Conservation (phyloP, 345 rosid species). For the Heritiera fomes region DNA sequence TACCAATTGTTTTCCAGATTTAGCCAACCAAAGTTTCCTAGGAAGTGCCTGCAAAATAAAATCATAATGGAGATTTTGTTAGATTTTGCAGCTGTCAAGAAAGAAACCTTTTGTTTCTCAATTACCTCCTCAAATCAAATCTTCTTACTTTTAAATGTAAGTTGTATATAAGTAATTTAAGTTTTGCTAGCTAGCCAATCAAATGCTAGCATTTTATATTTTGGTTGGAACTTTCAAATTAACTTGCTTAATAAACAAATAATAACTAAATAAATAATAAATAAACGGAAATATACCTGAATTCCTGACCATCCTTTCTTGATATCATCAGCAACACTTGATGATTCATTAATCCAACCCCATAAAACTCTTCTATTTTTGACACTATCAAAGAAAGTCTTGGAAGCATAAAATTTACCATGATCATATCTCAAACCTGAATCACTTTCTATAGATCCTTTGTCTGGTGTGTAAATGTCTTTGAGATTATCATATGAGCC, state of each 20-base stretch:
- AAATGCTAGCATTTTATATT: too few relatives aligned
- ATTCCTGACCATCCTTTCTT: conserved; percentile 59
- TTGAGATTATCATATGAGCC: conserved; percentile 44
- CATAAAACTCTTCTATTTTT: conserved; percentile 52
- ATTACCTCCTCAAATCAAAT: neutral
- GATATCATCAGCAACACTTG: conserved; percentile 30
- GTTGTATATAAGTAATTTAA: too few relatives aligned
- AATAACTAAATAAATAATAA: too few relatives aligned
- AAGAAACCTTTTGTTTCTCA: neutral
- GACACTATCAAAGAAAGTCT: conserved; percentile 56
- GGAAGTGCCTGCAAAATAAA: conserved; percentile 52
- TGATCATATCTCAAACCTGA: conserved; percentile 64
- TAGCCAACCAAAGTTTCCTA: conserved; percentile 50
- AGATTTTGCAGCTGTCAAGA: neutral
- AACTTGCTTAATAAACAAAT: too few relatives aligned
- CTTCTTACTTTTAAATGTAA: too few relatives aligned
- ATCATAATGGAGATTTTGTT: neutral
- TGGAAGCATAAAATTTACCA: conserved; percentile 78
- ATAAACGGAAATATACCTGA: conserved; percentile 27
- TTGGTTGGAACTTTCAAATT: too few relatives aligned
- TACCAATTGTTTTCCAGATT: conserved; percentile 49
- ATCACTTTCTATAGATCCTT: conserved; percentile 36
- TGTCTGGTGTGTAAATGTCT: conserved; percentile 46
- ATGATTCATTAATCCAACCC: conserved; percentile 61
- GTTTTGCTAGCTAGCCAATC: neutral